Base-by-base conservation (phyloP, 306 rosid genomes). In the Gleditsia sinensis region DNA sequence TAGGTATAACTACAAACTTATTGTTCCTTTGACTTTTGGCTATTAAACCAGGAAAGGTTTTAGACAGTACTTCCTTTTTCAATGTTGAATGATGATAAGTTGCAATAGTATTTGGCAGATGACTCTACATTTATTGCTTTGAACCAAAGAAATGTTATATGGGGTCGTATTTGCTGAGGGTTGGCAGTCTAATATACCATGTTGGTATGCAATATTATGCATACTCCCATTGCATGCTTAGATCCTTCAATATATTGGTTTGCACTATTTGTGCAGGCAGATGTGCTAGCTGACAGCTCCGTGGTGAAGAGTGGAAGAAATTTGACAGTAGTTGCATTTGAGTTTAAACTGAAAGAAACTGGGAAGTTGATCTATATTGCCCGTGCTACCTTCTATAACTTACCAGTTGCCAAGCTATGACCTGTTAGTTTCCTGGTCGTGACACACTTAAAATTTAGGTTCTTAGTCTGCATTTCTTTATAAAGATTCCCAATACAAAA, bases 231-330 rank as follows among this genome's bases (percentile, higher is more conserved):
- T 21, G 28, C 57, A 60, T 57, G 50, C 28, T 49, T 39, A 60
- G 46, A 75, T 45, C 21, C 53, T 58, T 61, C 25, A 36, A 23
- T 66, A 11, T 25, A 24, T 69, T 40, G 61, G 45, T 43, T 24
- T 43, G 1, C 64, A 49, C 81, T 74, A 24, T 24, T 6, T 11
- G 48, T 67, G 27, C 86, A 89, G 98, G 88, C 90, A 10, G 94
- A 91, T 78, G 88, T 91, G 76, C 40, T 71, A n/a, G 86, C 85
- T 64, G 82, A 86, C 45, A 90, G 85, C 61, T 75, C 83, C 14
- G 82, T 94, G 51, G 87, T 91, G 68, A 90, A 85, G 81, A 73
- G 86, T 36, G 97, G 98, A 84, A 85, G 90, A 87, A 91, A 84
- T 63, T 75, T 94, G 81, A 85, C 90, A 1, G 88, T 86, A 17